phyloP scores from a whole-genome alignment of 2,329 filamentous ascomycete species.

The Curvularia hawaiiensis region DNA sequence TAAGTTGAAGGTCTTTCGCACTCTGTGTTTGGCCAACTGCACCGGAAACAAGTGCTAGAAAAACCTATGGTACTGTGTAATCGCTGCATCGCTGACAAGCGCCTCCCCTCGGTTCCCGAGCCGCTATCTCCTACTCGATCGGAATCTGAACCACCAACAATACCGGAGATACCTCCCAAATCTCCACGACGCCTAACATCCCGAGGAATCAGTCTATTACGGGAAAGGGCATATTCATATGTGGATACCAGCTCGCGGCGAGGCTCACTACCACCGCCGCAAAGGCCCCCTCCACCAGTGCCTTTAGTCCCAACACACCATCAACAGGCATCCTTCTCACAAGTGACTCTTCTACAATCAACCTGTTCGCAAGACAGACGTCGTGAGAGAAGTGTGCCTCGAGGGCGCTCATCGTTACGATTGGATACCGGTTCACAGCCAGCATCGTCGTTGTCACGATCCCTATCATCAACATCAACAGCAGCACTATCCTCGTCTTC shows the following conservation, averaged over 20 bases:
- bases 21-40: not conserved
- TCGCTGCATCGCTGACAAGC: constrained; percentile 8
- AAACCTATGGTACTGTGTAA: constrained; percentile 16
- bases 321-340: too few species aligned
- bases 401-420: not conserved
- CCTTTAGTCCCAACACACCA: not conserved
- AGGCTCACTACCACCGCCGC: not conserved
- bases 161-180: not conserved
- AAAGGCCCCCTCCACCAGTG: not conserved
- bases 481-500: not conserved
- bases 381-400: not conserved
- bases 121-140: not conserved
- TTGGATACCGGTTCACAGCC: not conserved
- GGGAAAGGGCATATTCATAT: not conserved
- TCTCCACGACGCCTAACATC: not conserved
- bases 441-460: not conserved
- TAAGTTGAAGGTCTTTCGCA: constrained; percentile 2
- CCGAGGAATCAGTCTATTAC: not conserved
- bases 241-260: not conserved
- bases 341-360: not conserved
- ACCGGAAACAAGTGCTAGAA: constrained; percentile 4
- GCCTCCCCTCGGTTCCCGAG: not conserved
- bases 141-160: not conserved
- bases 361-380: not conserved
- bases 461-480: not conserved